A percentile compares a stretch with the other conserved stretches of the same genome.
These are phyloP conservation scores for Plantago rigida DNA, from an alignment of 305 asterid species.

Conservation along the genomic window DNA sequence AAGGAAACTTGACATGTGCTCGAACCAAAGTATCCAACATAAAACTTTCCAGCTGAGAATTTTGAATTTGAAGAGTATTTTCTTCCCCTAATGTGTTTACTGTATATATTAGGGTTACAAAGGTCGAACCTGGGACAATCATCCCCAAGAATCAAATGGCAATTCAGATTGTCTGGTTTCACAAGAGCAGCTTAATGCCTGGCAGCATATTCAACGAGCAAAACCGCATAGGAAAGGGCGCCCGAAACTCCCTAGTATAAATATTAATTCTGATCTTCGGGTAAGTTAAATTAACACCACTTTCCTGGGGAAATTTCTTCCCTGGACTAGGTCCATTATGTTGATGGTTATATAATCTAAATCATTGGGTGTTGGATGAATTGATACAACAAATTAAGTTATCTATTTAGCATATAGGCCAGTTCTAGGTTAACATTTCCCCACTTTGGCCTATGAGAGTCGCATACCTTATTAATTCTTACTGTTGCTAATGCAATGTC, in stretches of 20 bases:
- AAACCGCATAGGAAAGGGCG: conserved; percentile 34
- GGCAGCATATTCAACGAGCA: conserved; percentile 50
- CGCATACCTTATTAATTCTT: conserved; percentile 11
- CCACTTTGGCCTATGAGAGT: conserved; percentile 10
- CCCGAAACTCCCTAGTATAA: conserved; percentile 32
- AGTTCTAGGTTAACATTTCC: background rate
- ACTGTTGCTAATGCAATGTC: conserved; percentile 9
- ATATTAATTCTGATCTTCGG: conserved; percentile 44
- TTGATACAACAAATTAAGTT: background rate
- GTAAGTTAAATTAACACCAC: conserved; percentile 27
- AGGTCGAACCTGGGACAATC: conserved; percentile 41
- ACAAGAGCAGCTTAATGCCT: conserved; percentile 66
- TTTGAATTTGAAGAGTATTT: background rate
- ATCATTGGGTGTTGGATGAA: too few relatives aligned
- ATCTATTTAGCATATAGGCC: background rate
- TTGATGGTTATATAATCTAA: background rate
- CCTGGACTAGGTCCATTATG: background rate
- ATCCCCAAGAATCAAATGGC: conserved; percentile 30
- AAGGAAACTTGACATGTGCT: conserved; percentile 40
- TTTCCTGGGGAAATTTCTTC: too few relatives aligned
- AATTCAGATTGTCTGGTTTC: conserved; percentile 46
- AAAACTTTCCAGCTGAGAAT: conserved; percentile 16
- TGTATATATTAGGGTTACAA: conserved; percentile 46
- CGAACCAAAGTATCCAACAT: conserved; percentile 50
- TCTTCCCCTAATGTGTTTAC: conserved; percentile 19